Conservation (phyloP, 2,329 filamentous ascomycete genomes). For the Esteya vermicola region DNA sequence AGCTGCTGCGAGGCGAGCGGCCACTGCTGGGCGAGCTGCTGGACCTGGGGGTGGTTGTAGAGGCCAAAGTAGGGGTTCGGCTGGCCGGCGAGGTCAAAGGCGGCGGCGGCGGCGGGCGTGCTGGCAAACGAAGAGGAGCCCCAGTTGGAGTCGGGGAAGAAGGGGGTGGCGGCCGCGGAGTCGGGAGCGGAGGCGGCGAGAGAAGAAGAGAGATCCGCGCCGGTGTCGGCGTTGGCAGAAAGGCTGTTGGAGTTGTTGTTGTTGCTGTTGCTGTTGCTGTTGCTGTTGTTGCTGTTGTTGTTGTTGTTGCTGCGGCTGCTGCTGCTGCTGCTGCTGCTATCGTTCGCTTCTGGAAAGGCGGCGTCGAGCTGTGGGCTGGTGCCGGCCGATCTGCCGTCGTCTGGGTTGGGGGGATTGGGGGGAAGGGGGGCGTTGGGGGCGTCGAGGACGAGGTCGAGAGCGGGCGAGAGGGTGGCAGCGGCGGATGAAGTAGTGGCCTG, state of each 20-base stretch:
- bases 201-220: not conserved
- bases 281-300: conserved; percentile 1
- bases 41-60: conserved; percentile 15
- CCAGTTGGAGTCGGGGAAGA: conserved; percentile 26
- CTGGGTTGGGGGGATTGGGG: too few relatives aligned
- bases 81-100: conserved; percentile 18
- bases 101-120: conserved; percentile 28
- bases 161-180: not conserved
- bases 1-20: conserved; percentile 12
- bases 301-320: conserved; percentile 1
- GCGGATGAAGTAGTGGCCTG: too few relatives aligned
- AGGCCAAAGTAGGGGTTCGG: conserved; percentile 18
- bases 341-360: too few relatives aligned
- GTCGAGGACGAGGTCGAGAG: too few relatives aligned
- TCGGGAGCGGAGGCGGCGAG: not conserved
- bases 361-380: too few relatives aligned
- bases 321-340: conserved; percentile 1
- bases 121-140: conserved; percentile 14
- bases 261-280: conserved; percentile 6
- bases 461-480: too few relatives aligned
- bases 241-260: conserved; percentile 13
- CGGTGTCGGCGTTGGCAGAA: not conserved
- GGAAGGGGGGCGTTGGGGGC: too few relatives aligned
- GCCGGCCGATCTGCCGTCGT: too few relatives aligned
- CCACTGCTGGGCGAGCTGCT: conserved; percentile 18